A percentile compares a stretch with the other conserved stretches of the same genome.
Evolutionary conservation across 306 rosid genomes (phyloP).

Genomic region (Malus sylvestris): DNA sequence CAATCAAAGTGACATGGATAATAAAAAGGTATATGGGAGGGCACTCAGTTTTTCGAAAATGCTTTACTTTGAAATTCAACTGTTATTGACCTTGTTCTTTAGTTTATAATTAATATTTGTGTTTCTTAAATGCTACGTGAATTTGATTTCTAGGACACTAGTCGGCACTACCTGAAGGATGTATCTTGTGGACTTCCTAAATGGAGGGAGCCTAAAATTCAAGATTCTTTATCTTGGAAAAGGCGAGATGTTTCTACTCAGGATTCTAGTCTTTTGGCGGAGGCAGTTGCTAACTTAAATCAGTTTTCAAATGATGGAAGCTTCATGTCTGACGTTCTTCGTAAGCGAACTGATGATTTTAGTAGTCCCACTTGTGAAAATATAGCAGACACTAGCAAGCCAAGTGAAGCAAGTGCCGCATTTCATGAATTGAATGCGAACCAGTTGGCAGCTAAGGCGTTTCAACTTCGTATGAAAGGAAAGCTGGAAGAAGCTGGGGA

Average conservation of each 20-base stretch:
- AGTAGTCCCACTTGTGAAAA: conserved; percentile 31
- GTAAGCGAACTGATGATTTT: conserved; percentile 23
- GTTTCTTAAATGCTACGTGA: background rate
- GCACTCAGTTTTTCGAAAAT: background rate
- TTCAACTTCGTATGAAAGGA: conserved; percentile 90
- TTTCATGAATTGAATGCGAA: conserved; percentile 61
- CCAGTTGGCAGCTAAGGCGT: conserved; percentile 95
- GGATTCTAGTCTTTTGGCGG: conserved; percentile 50
- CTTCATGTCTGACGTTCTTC: conserved; percentile 47
- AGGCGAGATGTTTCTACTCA: conserved; percentile 36
- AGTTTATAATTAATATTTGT: background rate
- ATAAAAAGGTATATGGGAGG: conserved; percentile 51
- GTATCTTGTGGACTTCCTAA: conserved; percentile 40
- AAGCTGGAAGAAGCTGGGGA: conserved; percentile 81
- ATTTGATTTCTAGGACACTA: conserved; percentile 3
- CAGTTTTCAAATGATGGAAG: conserved; percentile 66
- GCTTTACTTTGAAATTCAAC: conserved; percentile 11
- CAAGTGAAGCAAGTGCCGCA: conserved; percentile 22
- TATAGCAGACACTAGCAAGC: conserved; percentile 23
- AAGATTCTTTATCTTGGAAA: conserved; percentile 74
- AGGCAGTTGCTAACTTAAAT: conserved; percentile 67
- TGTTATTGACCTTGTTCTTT: background rate
- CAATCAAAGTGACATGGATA: conserved; percentile 28
- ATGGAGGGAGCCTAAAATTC: conserved; percentile 74
- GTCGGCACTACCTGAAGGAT: conserved; percentile 51